Percentiles rank a stretch among this genome's conserved stretches.
phyloP scores from a whole-genome alignment of 2,329 filamentous ascomycete genomes.

The Sarocladium strictum region DNA sequence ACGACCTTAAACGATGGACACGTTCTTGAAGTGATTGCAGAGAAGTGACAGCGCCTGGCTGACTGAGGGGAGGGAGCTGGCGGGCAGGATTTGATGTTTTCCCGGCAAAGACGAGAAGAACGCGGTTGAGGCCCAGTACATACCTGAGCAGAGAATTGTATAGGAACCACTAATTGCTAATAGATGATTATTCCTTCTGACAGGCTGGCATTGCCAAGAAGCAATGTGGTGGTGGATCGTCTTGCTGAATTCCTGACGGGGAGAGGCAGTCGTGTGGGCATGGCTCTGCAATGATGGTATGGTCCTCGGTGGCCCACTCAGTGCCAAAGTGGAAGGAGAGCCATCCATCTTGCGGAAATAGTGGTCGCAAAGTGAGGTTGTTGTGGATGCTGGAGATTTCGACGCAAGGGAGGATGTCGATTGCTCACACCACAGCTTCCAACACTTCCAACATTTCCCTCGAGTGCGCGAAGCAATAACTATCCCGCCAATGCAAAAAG shows the following conservation, averaged over 20 bases:
- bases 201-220: slow-evolving; percentile 3
- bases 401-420: slow-evolving; percentile 18
- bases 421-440: too few relatives aligned
- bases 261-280: neutral
- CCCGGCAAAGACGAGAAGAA: neutral
- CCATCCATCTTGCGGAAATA: too few relatives aligned
- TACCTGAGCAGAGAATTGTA: slow-evolving; percentile 1
- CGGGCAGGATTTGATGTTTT: neutral
- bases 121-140: neutral
- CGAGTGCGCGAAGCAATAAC: too few relatives aligned
- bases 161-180: slow-evolving; percentile 8
- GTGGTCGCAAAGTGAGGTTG: neutral
- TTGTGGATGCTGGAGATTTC: slow-evolving; percentile 16
- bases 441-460: too few relatives aligned
- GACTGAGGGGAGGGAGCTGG: neutral
- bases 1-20: too few relatives aligned
- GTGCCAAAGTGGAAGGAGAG: neutral
- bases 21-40: neutral
- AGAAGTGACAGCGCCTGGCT: too few relatives aligned
- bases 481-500: too few relatives aligned
- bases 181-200: neutral
- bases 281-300: neutral
- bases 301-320: neutral
- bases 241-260: neutral
- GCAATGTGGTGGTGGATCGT: neutral